Evolutionary conservation across 2,329 filamentous ascomycete genomes (phyloP).

Genomic region (Hirsutella minnesotensis): DNA sequence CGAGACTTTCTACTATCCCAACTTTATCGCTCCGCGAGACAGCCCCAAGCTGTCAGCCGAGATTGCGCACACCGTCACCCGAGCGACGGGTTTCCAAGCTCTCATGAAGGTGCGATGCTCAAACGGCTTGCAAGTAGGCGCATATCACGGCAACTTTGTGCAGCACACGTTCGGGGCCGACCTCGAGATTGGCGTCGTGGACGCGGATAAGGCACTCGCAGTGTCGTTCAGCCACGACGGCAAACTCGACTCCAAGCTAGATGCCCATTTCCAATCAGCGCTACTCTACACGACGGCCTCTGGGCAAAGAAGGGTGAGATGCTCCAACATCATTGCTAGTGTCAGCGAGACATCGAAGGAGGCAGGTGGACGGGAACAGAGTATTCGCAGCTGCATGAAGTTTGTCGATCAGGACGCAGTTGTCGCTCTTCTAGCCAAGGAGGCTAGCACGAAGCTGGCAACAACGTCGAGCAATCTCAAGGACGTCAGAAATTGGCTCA

Average conservation of each 20-base stretch:
- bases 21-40: slow-evolving; percentile 83
- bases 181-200: slow-evolving; percentile 83
- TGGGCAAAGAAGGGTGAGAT: slow-evolving; percentile 81
- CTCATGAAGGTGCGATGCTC: slow-evolving; percentile 98
- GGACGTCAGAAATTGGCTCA: slow-evolving; percentile 71
- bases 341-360: slow-evolving; percentile 57
- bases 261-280: slow-evolving; percentile 94
- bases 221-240: slow-evolving; percentile 93
- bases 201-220: slow-evolving; percentile 85
- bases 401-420: slow-evolving; percentile 95
- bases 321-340: slow-evolving; percentile 85
- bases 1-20: slow-evolving; percentile 93
- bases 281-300: slow-evolving; percentile 86
- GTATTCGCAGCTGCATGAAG: slow-evolving; percentile 73
- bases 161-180: slow-evolving; percentile 94
- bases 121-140: slow-evolving; percentile 83
- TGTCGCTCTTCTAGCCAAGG: slow-evolving; percentile 78
- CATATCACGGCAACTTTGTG: slow-evolving; percentile 94
- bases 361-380: slow-evolving; percentile 27
- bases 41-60: slow-evolving; percentile 73
- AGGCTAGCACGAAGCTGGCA: slow-evolving; percentile 76
- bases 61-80: slow-evolving; percentile 71
- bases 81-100: slow-evolving; percentile 90
- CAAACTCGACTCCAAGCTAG: slow-evolving; percentile 91
- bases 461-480: slow-evolving; percentile 61